Conservation (phyloP, 106 monocot genomes). For the Platanthera guangdongensis region DNA sequence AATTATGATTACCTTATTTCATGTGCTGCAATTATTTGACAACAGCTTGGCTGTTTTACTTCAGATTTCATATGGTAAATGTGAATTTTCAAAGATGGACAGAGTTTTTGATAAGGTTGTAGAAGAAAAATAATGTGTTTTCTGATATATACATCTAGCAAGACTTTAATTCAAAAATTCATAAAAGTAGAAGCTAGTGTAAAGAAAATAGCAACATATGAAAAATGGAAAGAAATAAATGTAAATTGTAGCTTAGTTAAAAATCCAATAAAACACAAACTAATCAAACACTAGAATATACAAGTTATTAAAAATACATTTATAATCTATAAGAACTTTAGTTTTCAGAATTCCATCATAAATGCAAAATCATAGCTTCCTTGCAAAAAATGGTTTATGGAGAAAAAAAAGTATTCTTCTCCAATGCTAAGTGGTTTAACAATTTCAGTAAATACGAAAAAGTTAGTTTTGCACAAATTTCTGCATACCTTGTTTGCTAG, state of each 20-base stretch:
- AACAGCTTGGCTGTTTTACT: not conserved
- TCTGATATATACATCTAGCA: not conserved
- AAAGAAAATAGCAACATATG: not conserved
- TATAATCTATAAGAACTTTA: not conserved
- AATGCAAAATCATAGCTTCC: not conserved
- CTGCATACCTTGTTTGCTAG: constrained; percentile 34
- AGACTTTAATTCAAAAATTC: not conserved
- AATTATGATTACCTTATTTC: not conserved
- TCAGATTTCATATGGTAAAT: not conserved
- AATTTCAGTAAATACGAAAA: not conserved
- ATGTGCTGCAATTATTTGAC: not conserved
- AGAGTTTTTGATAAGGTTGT: not conserved
- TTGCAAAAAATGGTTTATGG: not conserved
- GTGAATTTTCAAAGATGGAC: not conserved
- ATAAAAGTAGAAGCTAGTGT: not conserved
- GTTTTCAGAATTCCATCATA: not conserved
- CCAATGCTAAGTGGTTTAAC: not conserved
- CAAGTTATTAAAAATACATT: not conserved
- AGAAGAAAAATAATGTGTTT: not conserved
- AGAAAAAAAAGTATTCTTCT: not conserved
- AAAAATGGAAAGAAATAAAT: not conserved
- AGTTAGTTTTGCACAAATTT: not conserved
- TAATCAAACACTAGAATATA: constrained; percentile 2
- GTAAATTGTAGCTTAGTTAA: not conserved
- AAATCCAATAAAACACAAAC: not conserved